Conservation (phyloP, 495 filamentous ascomycete species). For the Tuber melanosporum region DNA sequence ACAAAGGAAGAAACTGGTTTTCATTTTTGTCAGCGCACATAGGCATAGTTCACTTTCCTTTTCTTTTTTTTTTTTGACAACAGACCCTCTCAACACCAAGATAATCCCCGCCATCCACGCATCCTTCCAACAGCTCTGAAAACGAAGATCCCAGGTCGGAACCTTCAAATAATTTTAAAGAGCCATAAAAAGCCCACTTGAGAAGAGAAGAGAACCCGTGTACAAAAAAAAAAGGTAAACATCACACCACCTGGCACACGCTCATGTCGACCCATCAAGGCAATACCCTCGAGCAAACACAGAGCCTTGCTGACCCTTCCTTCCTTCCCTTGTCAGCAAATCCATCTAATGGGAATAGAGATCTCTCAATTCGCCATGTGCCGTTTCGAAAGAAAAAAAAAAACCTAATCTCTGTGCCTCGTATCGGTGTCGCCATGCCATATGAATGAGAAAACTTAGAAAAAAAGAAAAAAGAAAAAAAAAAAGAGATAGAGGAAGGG, state of each 20-base stretch:
- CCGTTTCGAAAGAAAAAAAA: slow-evolving; percentile 36
- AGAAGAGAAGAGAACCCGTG: slow-evolving; percentile 40
- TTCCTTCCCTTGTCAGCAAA: slow-evolving; percentile 28
- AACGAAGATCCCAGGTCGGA: slow-evolving; percentile 28
- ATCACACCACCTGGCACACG: slow-evolving; percentile 33
- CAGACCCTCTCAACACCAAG: slow-evolving; percentile 37
- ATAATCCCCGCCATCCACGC: slow-evolving; percentile 34
- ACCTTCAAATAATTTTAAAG: slow-evolving; percentile 39
- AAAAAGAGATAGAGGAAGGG: slow-evolving; percentile 19
- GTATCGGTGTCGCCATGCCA: slow-evolving; percentile 35
- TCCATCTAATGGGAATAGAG: slow-evolving; percentile 40
- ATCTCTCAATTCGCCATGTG: slow-evolving; percentile 40
- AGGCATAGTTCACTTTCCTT: slow-evolving; percentile 26
- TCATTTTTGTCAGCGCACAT: slow-evolving; percentile 37
- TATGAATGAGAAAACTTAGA: slow-evolving; percentile 28
- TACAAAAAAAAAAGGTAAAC: slow-evolving; percentile 39
- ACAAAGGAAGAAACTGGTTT: slow-evolving; percentile 31
- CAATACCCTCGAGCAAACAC: slow-evolving; percentile 34
- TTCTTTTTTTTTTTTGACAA: slow-evolving; percentile 28
- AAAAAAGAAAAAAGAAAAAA: slow-evolving; percentile 40
- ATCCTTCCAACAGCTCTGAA: slow-evolving; percentile 28
- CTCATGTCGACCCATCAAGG: slow-evolving; percentile 25
- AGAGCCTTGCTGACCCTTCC: slow-evolving; percentile 25
- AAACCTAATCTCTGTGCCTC: slow-evolving; percentile 34
- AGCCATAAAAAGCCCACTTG: slow-evolving; percentile 33